These are phyloP conservation scores for Pyrenophora graminea DNA, from an alignment of 2,329 filamentous ascomycete species.

Conservation along the genomic window DNA sequence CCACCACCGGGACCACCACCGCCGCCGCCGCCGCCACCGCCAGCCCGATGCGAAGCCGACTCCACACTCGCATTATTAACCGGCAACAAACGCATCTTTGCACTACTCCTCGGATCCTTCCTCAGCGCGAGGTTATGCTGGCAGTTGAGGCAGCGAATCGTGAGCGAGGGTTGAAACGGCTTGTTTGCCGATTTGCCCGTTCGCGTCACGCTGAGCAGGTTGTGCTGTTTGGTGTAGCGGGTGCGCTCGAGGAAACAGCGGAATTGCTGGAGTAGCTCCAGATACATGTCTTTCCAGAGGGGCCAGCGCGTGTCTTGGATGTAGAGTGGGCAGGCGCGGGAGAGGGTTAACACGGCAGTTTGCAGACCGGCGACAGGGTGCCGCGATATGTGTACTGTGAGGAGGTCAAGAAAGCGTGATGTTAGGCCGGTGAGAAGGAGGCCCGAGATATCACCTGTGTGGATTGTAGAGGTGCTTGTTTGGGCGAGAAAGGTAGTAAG, in stretches of 20 bases:
- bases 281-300: slow-evolving; percentile 76
- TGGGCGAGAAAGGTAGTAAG: slow-evolving; percentile 51
- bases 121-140: slow-evolving; percentile 57
- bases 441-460: slow-evolving; percentile 73
- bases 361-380: slow-evolving; percentile 70
- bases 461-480: slow-evolving; percentile 64
- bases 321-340: slow-evolving; percentile 74
- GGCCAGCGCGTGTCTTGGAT: slow-evolving; percentile 76
- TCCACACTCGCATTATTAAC: not conserved
- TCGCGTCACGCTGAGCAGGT: slow-evolving; percentile 66
- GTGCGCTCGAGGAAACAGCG: slow-evolving; percentile 73
- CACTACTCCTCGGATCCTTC: slow-evolving; percentile 26
- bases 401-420: slow-evolving; percentile 72
- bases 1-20: not conserved
- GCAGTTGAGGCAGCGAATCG: slow-evolving; percentile 78
- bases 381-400: slow-evolving; percentile 74
- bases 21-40: not conserved
- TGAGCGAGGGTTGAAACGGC: slow-evolving; percentile 67
- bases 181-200: slow-evolving; percentile 67
- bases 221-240: slow-evolving; percentile 78
- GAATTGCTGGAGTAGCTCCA: slow-evolving; percentile 72
- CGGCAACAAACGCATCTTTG: slow-evolving; percentile 30
- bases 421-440: slow-evolving; percentile 78
- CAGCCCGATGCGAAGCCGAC: not conserved
- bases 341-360: slow-evolving; percentile 74